Evolutionary conservation across 129 eudicot species (phyloP).

Genomic region (Lonicera japonica): DNA sequence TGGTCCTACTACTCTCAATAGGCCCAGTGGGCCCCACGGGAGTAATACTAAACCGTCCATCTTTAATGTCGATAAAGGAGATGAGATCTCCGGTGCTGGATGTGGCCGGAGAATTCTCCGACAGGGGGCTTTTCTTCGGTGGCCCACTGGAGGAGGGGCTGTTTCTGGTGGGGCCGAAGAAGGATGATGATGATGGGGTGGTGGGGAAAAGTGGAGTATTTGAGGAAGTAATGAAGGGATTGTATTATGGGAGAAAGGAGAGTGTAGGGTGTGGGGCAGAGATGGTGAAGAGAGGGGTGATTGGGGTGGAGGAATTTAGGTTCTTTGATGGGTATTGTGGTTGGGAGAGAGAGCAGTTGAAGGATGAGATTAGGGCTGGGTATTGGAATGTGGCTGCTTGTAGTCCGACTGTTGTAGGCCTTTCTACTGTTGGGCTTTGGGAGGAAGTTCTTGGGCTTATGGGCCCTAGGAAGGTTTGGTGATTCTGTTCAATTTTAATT

Average conservation of each 20-base stretch:
- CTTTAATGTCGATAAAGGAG: conserved; percentile 94
- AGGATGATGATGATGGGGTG: conserved; percentile 37
- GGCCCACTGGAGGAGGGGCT: conserved; percentile 86
- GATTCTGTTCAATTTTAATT: neutral
- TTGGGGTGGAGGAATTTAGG: conserved; percentile 56
- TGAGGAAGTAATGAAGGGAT: conserved; percentile 80
- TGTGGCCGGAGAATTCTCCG: conserved; percentile 49
- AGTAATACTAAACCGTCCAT: conserved; percentile 83
- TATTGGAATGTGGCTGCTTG: conserved; percentile 90
- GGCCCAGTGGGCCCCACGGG: conserved; percentile 85
- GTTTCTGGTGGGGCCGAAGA: conserved; percentile 48
- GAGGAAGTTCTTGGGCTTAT: conserved; percentile 86
- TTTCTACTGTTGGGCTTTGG: conserved; percentile 72
- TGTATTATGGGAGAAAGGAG: conserved; percentile 72
- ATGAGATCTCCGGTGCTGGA: conserved; percentile 51
- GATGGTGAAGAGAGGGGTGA: conserved; percentile 72
- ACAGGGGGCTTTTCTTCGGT: conserved; percentile 72
- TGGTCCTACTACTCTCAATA: conserved; percentile 59
- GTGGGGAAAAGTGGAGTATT: conserved; percentile 68
- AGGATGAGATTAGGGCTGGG: conserved; percentile 75
- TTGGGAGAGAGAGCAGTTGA: conserved; percentile 76
- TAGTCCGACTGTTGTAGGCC: conserved; percentile 76
- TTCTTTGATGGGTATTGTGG: conserved; percentile 98
- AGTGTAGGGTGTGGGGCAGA: conserved; percentile 88
- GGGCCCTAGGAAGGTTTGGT: conserved; percentile 66